Evolutionary conservation across 2,329 filamentous ascomycete species (phyloP).

Genomic region (Rhynchosporium agropyri): DNA sequence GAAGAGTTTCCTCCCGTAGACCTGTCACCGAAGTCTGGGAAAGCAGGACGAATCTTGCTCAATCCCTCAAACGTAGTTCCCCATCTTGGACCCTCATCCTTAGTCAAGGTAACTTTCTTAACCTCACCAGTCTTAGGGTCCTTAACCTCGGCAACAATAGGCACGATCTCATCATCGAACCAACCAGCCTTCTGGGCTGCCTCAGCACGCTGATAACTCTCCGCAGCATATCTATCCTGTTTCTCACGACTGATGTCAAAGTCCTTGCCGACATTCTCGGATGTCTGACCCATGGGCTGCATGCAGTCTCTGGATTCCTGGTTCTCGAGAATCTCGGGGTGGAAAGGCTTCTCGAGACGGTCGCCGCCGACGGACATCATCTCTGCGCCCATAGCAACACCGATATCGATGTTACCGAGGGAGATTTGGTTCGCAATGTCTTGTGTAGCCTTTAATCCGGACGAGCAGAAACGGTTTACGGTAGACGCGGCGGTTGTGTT

Average conservation of each 20-base stretch:
- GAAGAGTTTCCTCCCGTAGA: slow-evolving; percentile 93
- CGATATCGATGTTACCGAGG: slow-evolving; percentile 79
- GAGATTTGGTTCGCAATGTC: slow-evolving; percentile 90
- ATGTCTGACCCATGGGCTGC: slow-evolving; percentile 97
- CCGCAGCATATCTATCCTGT: slow-evolving; percentile 85
- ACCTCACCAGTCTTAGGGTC: slow-evolving; percentile 78
- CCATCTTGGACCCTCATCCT: slow-evolving; percentile 87
- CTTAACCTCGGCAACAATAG: slow-evolving; percentile 80
- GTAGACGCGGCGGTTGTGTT: slow-evolving; percentile 82
- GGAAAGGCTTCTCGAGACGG: slow-evolving; percentile 71
- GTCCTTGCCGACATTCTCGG: slow-evolving; percentile 91
- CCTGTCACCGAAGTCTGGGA: slow-evolving; percentile 83
- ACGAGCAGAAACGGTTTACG: slow-evolving; percentile 96
- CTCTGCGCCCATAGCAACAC: slow-evolving; percentile 87
- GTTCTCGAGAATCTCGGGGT: slow-evolving; percentile 71
- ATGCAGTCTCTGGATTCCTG: slow-evolving; percentile 84
- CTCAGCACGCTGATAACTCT: slow-evolving; percentile 87
- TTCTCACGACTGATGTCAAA: slow-evolving; percentile 79
- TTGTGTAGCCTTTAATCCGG: slow-evolving; percentile 91
- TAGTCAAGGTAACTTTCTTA: slow-evolving; percentile 76
- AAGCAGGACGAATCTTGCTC: slow-evolving; percentile 84
- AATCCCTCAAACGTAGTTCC: slow-evolving; percentile 86
- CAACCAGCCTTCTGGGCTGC: slow-evolving; percentile 85
- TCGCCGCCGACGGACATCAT: slow-evolving; percentile 80
- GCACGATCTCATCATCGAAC: slow-evolving; percentile 93